Evolutionary conservation across 345 rosid species (phyloP), one percentile per base, ranked within the genome.

Genomic region (Corymbia maculata): DNA sequence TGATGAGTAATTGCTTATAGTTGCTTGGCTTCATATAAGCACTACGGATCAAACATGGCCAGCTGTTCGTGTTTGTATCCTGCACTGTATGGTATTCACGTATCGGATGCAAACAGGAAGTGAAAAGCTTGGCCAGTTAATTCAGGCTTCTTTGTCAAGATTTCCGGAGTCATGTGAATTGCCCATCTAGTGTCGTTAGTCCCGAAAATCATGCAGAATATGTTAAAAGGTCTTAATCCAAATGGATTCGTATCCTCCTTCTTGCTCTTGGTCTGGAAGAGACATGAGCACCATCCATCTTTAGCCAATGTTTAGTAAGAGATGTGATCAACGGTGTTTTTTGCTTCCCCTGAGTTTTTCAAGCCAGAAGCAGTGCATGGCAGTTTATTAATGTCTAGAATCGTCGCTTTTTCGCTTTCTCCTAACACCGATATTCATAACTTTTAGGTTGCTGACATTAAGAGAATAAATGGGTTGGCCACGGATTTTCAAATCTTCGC

Each of bases 401-500:
- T 19, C 6, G 12, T 68, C 79, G 10, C 45, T 17, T 32, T 36
- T 32, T 68, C 12, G 82, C 8, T 75, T 42, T 75, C 82, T 75
- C 13, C 82, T 75, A 44, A 75, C 8, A 24, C 44, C 14, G 8
- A 5, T 75, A 17, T 75, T 11, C 36, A 26, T 19, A 75, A 13
- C 14, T 88, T 53, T 47, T 85, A 92, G 94, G 94, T 92, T 87
- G 86, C 92, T 10, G 94, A 92, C 45, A 88, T 92, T 47, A 92
- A 89, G 88, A 92, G 87, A 87, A 53, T 79, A 82, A 92, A 92
- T 66, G 91, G 91, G 44, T 86, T 92, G 86, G 92, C 88, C 32
- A 86, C 93, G 45, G 94, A 92, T 88, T 91, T 91, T 85, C 94
- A 92, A 86, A 92, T 92, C 90, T 92, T 92, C 79, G 93, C 92